Conservation (phyloP, 495 filamentous ascomycete species). For the Evernia prunastri region DNA sequence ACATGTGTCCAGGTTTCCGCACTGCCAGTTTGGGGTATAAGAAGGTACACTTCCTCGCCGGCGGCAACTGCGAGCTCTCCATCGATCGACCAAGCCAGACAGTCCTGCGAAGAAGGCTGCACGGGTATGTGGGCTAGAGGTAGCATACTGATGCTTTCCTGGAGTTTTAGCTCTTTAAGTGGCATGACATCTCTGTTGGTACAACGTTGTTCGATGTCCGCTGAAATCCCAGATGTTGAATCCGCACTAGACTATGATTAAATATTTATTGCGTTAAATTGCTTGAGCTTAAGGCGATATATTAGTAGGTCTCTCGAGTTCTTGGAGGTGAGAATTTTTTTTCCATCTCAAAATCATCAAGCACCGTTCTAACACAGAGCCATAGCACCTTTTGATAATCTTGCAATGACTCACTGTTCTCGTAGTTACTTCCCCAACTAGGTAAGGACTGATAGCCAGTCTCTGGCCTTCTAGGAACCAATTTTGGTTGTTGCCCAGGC, state of each 20-base stretch:
- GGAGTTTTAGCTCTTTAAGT: slow-evolving; percentile 1
- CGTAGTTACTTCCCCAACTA: not conserved
- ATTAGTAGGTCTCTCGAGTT: no score
- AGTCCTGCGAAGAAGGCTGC: slow-evolving; percentile 38
- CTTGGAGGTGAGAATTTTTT: no score
- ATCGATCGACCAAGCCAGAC: slow-evolving; percentile 56
- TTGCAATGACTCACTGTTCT: not conserved
- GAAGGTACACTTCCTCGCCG: slow-evolving; percentile 36
- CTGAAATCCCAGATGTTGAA: not conserved
- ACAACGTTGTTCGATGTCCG: not conserved
- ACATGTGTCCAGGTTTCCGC: slow-evolving; percentile 23
- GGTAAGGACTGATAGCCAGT: not conserved
- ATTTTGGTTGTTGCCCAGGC: not conserved
- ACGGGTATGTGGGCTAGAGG: slow-evolving; percentile 30
- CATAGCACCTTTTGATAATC: no score
- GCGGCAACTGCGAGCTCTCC: slow-evolving; percentile 55
- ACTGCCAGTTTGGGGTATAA: slow-evolving; percentile 19
- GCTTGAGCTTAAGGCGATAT: no score
- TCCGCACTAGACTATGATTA: not conserved
- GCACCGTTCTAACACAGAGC: no score
- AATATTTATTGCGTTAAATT: no score
- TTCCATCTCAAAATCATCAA: no score
- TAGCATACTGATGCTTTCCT: slow-evolving; percentile 6
- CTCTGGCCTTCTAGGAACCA: no score
- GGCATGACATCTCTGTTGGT: not conserved